Evolutionary conservation across 768 basidiomycete species (phyloP), one percentile per base, ranked within the genome.

Genomic region (Podaxis rugospora): DNA sequence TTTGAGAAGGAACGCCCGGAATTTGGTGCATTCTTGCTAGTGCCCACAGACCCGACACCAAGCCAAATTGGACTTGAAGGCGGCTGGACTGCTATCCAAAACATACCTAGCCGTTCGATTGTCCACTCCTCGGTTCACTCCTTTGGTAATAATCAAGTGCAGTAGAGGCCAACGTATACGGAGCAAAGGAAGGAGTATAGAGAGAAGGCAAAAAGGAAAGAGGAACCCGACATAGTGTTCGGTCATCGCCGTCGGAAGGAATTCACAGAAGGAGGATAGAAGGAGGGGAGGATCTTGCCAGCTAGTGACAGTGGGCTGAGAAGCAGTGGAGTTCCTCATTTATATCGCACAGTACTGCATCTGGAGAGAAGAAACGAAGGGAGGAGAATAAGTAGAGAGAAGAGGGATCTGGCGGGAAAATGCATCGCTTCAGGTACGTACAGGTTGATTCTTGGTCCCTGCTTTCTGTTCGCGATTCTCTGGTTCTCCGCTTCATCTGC

Each of bases 381-480:
- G 14, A 50, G 16, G 35, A 39, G n/a, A 21, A 37, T 25, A 49
- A 51, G 23, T 13, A 27, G 4, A 59, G 50, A 9, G 39, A 37
- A 51, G 18, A 51, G 49, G 39, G 13, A 36, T 7, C n/a, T 50
- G 14, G 42, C 11, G 21, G 37, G 51, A 28, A 59, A 28, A 59
- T 59, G 57, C 57, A 59, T 40, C 49, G 57, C 10, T 59, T 59
- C 18, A 59, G 57, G 57, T 59, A 51, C 44, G 57, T 51, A 51
- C 46, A 44, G 27, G 25, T 27, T 32, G 18, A 23, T 40, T 14
- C 13, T 55, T 6, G 28, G 28, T 21, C 3, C 14, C 13, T 51
- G 35, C 25, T 40, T 51, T 10, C 42, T 25, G 55, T 23, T 35
- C 3, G 14, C 23, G 9, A 6, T 28, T 18, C 18, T 44, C 42